Evolutionary conservation across 352 stramenopile species (phyloP).

Genomic region (Aphanomyces euteiches): DNA sequence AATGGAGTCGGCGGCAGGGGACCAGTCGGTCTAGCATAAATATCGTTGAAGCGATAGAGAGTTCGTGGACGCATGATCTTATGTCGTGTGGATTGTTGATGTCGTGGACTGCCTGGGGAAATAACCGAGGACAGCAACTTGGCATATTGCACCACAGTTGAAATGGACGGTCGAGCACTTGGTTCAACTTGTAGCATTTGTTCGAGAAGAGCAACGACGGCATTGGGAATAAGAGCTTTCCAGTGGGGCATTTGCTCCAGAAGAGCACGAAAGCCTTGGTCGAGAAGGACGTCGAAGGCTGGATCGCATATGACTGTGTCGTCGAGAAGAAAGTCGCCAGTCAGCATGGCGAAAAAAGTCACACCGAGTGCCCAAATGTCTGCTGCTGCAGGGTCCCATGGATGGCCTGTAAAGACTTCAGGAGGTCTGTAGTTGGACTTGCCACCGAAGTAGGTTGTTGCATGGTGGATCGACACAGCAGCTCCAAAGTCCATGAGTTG

Average conservation of each 20-base stretch:
- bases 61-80: conserved; percentile 17
- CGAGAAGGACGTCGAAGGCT: conserved; percentile 45
- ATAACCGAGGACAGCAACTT: not conserved
- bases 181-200: conserved; percentile 25
- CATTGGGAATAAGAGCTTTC: conserved; percentile 4
- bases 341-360: conserved; percentile 36
- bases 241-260: conserved; percentile 3
- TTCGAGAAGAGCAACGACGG: conserved; percentile 14
- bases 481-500: conserved; percentile 60
- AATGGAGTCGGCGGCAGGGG: not conserved
- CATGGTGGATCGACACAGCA: conserved; percentile 37
- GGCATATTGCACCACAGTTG: conserved; percentile 9
- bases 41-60: conserved; percentile 15
- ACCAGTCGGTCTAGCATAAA: conserved; percentile 11
- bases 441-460: conserved; percentile 37
- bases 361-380: conserved; percentile 34
- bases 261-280: conserved; percentile 31
- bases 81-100: not conserved
- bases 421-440: conserved; percentile 35
- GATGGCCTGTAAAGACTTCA: conserved; percentile 27
- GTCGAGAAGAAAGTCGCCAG: conserved; percentile 48
- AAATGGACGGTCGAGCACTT: not conserved
- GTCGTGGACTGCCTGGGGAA: not conserved
- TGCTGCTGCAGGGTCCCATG: conserved; percentile 27
- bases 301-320: conserved; percentile 41